Base-by-base conservation (phyloP, 208 protist species). In the Leishmania gerbilli region DNA sequence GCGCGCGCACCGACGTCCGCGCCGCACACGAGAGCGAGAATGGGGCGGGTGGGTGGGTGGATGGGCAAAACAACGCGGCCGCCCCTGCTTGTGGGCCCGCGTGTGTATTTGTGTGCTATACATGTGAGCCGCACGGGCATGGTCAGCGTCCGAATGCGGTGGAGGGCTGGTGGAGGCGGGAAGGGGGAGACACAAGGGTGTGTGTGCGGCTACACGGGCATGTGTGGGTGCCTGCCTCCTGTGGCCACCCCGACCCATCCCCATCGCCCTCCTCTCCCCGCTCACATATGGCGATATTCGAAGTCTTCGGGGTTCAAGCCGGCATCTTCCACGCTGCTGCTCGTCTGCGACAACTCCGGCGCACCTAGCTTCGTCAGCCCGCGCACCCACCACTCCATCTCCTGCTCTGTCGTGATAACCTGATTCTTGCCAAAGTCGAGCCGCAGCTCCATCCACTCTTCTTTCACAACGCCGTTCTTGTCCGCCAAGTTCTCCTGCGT, bases 361-460 rank as follows among this genome's bases (percentile, higher is more conserved):
- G 90, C 92, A 9, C 94, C 94, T 24, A 97, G 89, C 80, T 93
- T 92, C 13, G 89, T 95, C 67, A 97, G 84, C 19, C 94, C 94
- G 0, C 91, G 89, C 84, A 96, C 89, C 92, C 94, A 97, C 94
- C 94, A 97, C 90, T 97, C 92, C 92, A 97, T 93, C 84, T 97
- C 94, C 79, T 95, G 92, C 86, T 95, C 94, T 15, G 91, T 96
- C 76, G 74, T 85, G 77, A 97, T 95, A n/a, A 85, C 81, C 83
- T 95, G 91, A 19, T 87, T 85, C 74, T 96, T 96, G 60, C 94
- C 94, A 82, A 92, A 97, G 82, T 97, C 90, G 31, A 97, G 81
- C 17, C 92, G 88, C 76, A 96, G 76, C 88, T 97, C 94, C 74
- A 86, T 89, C 92, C 94, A 97, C 85, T 95, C 85, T 79, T 97